Evolutionary conservation across 805 yeast genomes (phyloP).

Genomic region (Myxozyma vanderwaltii): DNA sequence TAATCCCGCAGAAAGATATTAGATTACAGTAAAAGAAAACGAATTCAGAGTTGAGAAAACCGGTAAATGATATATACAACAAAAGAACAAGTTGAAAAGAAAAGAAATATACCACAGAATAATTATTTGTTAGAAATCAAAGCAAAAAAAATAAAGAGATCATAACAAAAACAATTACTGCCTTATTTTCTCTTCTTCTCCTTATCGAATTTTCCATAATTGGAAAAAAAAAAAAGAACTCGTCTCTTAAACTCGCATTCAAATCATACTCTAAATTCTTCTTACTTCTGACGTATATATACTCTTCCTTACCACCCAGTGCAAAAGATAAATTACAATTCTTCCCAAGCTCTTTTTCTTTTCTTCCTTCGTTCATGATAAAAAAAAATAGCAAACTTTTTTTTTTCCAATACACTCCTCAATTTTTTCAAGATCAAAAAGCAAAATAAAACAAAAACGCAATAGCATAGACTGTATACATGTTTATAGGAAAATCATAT

Average conservation of each 20-base stretch:
- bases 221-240: too few relatives aligned
- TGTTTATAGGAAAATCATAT: slow-evolving; percentile 9
- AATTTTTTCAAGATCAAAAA: slow-evolving; percentile 2
- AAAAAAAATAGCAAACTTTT: not conserved
- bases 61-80: not conserved
- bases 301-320: too few relatives aligned
- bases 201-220: too few relatives aligned
- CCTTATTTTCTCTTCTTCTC: not conserved
- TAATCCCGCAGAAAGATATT: not conserved
- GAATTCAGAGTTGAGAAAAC: not conserved
- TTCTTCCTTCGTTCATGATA: not conserved
- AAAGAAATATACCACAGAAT: not conserved
- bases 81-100: not conserved
- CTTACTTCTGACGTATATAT: too few relatives aligned
- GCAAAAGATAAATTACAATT: not conserved
- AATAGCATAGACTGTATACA: slow-evolving; percentile 8
- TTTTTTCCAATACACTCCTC: not conserved
- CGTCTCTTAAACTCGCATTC: too few relatives aligned
- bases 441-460: slow-evolving; percentile 14
- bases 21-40: not conserved
- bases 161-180: not conserved
- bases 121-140: too few relatives aligned
- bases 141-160: not conserved
- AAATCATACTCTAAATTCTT: too few relatives aligned
- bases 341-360: not conserved